A percentile compares a stretch with the other conserved stretches of the same genome.
Evolutionary conservation across 768 basidiomycete species (phyloP).

Genomic region (Rhodotorula graminis): DNA sequence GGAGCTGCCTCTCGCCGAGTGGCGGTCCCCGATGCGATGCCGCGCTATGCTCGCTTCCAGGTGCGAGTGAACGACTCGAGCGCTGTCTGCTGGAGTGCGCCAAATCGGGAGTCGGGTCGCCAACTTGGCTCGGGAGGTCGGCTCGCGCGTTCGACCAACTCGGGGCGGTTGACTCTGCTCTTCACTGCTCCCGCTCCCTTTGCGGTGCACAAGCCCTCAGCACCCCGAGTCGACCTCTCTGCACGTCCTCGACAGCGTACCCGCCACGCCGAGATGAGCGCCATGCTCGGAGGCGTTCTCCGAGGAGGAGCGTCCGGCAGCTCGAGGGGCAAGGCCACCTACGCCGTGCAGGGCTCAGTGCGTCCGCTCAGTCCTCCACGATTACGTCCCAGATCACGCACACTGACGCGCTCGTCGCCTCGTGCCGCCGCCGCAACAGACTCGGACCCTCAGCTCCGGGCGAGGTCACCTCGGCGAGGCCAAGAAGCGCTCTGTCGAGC

Average conservation of each 20-base stretch:
- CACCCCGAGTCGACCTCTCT: rapidly evolving
- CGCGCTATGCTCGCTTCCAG: too few species aligned
- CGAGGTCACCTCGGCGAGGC: background rate
- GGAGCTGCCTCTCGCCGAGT: too few species aligned
- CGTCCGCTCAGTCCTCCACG: background rate
- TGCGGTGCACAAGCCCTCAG: background rate
- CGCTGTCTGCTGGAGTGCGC: too few species aligned
- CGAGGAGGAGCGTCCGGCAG: background rate
- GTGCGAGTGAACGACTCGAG: too few species aligned
- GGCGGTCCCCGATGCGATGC: too few species aligned
- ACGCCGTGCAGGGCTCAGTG: slow-evolving; percentile 6
- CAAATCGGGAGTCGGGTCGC: too few species aligned
- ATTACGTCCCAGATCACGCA: background rate
- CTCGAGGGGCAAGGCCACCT: slow-evolving; percentile 6
- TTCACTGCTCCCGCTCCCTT: background rate
- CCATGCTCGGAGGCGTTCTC: background rate
- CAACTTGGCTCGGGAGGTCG: background rate
- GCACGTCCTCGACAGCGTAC: background rate
- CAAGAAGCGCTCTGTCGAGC: slow-evolving; percentile 20
- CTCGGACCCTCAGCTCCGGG: slow-evolving; percentile 6
- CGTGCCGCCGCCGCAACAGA: background rate
- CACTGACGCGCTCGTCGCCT: background rate
- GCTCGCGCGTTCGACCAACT: background rate
- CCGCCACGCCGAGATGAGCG: background rate
- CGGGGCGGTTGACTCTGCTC: background rate